Evolutionary conservation across 345 rosid genomes (phyloP).

Genomic region (Brassica incana): DNA sequence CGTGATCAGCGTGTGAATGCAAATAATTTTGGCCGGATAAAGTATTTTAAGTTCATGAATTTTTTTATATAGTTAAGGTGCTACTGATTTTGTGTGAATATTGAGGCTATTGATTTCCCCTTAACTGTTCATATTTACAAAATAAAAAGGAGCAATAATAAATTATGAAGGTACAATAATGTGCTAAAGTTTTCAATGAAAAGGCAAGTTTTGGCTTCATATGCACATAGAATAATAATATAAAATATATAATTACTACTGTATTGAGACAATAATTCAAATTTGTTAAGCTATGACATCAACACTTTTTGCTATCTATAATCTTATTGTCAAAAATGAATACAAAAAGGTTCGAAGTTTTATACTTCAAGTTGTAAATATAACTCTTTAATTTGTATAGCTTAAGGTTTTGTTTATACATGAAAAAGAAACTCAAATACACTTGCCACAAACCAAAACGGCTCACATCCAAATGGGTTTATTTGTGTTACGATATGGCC

Average conservation of each 20-base stretch:
- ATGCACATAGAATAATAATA: slow-evolving; percentile 18
- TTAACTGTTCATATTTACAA: neutral
- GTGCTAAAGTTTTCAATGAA: slow-evolving; percentile 2
- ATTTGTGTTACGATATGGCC: too few relatives aligned
- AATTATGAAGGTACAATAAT: slow-evolving; percentile 1
- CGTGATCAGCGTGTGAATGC: slow-evolving; percentile 28
- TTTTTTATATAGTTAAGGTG: neutral
- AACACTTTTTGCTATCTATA: neutral
- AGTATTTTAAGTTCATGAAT: neutral
- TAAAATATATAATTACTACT: neutral
- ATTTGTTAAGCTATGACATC: neutral
- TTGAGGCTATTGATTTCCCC: slow-evolving; percentile 1
- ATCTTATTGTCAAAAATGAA: neutral
- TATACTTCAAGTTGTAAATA: neutral
- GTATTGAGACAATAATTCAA: neutral
- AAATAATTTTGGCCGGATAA: slow-evolving; percentile 8
- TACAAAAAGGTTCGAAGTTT: neutral
- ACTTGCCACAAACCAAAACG: too few relatives aligned
- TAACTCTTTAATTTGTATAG: neutral
- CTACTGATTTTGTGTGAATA: neutral
- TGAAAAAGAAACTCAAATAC: too few relatives aligned
- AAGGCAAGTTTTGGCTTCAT: slow-evolving; percentile 34
- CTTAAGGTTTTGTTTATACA: neutral
- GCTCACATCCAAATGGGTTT: too few relatives aligned
- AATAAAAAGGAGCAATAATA: neutral